Base-by-base conservation (phyloP, 495 filamentous ascomycete species). In the Jackrogersella minutella region DNA sequence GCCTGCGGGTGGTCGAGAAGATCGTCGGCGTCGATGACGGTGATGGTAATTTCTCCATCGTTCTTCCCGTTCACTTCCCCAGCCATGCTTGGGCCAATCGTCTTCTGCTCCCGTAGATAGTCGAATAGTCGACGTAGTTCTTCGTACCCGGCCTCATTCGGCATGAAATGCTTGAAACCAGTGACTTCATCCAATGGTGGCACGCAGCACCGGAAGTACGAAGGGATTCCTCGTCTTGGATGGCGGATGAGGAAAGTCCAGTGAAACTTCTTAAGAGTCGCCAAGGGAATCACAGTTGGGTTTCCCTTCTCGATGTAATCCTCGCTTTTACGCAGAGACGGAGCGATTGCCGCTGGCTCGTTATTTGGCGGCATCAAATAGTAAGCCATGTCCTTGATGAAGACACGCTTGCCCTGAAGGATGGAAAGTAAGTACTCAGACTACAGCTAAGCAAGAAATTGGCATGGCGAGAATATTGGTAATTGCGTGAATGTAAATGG, bases 231-330 rank as follows among this genome's bases (percentile, higher is more conserved):
- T 73, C 81, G 84, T 52, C 90, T 86, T 26, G 95, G 95, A 78
- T 97, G 92, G 50, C 95, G 93, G 81, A 99, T 97, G 34, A 99
- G 84, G 81, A 99, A 97, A n/a, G 93, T 91, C 81, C 93, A 97
- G 71, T 97, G 92, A 81, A 96, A 97, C 51, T 83, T 74, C 60
- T 81, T 77, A 36, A 97, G 81, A 50, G 92, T 73, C 14, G 82
- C 81, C 2, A 82, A 74, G 11, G 95, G 95, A 50, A 97, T 76
- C 13, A 96, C 88, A 6, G 93, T 96, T 11, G 93, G 93, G 74
- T 97, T 97, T 19, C 81, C 60, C 41, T 68, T 16, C 36, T 69
- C 80, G 5, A 81, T 77, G 72, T 90, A 84, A 44, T 60, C 22
- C 14, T 71, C 74, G 19, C 87, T 86, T 55, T 90, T 84, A 31